Percentiles rank a stretch among this genome's conserved stretches.
These are phyloP conservation scores for Malus domestica DNA, from an alignment of 306 rosid species.

Conservation along the genomic window ASM211411v1 NC_041797.1:9761501-9762000, in stretches of 20 bases:
- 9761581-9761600: constrained; percentile 58
- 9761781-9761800: constrained; percentile 63
- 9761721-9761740: constrained; percentile 66
- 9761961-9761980: constrained; percentile 58
- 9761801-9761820: constrained; percentile 68
- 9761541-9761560: constrained; percentile 73
- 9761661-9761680: constrained; percentile 56
- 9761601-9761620: constrained; percentile 59
- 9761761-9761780: constrained; percentile 48
- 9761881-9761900: constrained; percentile 60
- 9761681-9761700: constrained; percentile 65
- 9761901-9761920: constrained; percentile 59
- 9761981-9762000: constrained; percentile 56
- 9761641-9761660: constrained; percentile 56
- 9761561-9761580: constrained; percentile 55
- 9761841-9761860: constrained; percentile 62
- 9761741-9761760: constrained; percentile 61
- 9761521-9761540: constrained; percentile 58
- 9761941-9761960: constrained; percentile 63
- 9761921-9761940: constrained; percentile 68
- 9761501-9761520: constrained; percentile 62
- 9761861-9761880: constrained; percentile 67
- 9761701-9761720: constrained; percentile 67
- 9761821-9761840: constrained; percentile 65
- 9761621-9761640: constrained; percentile 63